Evolutionary conservation across 1,284 basidiomycete species (phyloP).

Genomic region (Tylopilus orsonianus): DNA sequence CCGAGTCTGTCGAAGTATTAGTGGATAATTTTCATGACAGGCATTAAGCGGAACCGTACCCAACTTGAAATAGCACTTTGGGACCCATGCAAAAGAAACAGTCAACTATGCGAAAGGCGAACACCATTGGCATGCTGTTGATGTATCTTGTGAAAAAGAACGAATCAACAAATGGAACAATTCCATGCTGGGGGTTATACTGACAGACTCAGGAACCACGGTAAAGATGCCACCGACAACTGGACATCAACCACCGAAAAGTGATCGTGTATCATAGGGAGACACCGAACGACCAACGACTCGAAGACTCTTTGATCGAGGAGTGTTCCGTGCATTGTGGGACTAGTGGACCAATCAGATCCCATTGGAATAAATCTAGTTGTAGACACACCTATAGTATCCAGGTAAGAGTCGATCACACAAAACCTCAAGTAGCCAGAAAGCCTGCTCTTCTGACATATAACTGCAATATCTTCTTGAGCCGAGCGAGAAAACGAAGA

Average conservation of each 20-base stretch:
- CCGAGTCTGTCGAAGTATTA: slow-evolving; percentile 39
- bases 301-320: slow-evolving; percentile 99
- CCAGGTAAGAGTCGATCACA: slow-evolving; percentile 95
- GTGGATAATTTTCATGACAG: slow-evolving; percentile 3
- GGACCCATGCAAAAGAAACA: slow-evolving; percentile 99
- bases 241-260: slow-evolving; percentile 93
- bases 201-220: slow-evolving; percentile 95
- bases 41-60: slow-evolving; percentile 50
- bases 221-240: slow-evolving; percentile 93
- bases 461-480: slow-evolving; percentile 57
- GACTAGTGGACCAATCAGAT: slow-evolving; percentile 45
- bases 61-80: slow-evolving; percentile 97
- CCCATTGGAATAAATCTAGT: not conserved
- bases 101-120: slow-evolving; percentile 97
- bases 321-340: slow-evolving; percentile 98
- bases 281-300: slow-evolving; percentile 86
- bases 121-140: slow-evolving; percentile 99
- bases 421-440: slow-evolving; percentile 95
- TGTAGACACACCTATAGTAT: slow-evolving; percentile 81
- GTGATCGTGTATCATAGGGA: slow-evolving; percentile 93
- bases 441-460: slow-evolving; percentile 99
- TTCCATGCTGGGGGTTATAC: slow-evolving; percentile 27
- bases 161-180: slow-evolving; percentile 1
- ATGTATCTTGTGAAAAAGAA: slow-evolving; percentile 64
- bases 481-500: not conserved